Conservation (phyloP, 768 basidiomycete species). For the Collybia sp. region DNA sequence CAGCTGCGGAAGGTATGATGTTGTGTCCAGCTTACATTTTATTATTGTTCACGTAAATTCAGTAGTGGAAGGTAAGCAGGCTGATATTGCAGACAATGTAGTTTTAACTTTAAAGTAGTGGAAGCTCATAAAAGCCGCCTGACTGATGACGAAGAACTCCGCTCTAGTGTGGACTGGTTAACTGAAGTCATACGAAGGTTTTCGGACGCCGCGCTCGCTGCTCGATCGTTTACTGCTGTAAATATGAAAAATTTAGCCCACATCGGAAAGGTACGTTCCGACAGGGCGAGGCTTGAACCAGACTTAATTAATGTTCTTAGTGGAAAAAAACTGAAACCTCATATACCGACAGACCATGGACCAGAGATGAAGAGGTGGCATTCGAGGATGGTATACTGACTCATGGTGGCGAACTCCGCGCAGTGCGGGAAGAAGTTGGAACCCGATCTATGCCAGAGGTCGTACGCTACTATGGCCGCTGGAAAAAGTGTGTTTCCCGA, state of each 20-base stretch:
- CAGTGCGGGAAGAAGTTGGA: conserved; percentile 69
- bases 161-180: conserved; percentile 72
- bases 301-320: conserved; percentile 26
- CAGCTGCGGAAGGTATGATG: conserved; percentile 62
- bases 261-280: conserved; percentile 53
- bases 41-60: conserved; percentile 17
- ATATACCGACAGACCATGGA: conserved; percentile 71
- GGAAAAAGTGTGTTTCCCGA: conserved; percentile 64
- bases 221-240: conserved; percentile 53
- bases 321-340: conserved; percentile 69
- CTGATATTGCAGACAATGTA: neutral
- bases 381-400: conserved; percentile 73
- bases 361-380: conserved; percentile 57
- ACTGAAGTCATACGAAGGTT: conserved; percentile 71
- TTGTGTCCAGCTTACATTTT: conserved; percentile 13
- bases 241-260: conserved; percentile 57
- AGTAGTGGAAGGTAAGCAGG: conserved; percentile 54
- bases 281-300: neutral
- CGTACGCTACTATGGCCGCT: conserved; percentile 79
- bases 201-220: conserved; percentile 61
- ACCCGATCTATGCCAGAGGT: conserved; percentile 70
- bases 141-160: conserved; percentile 46
- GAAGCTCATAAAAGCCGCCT: conserved; percentile 60
- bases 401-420: conserved; percentile 79
- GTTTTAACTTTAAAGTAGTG: conserved; percentile 34